Conservation (phyloP, 1,284 basidiomycete species). For the Stygiomarasmius scandens region DNA sequence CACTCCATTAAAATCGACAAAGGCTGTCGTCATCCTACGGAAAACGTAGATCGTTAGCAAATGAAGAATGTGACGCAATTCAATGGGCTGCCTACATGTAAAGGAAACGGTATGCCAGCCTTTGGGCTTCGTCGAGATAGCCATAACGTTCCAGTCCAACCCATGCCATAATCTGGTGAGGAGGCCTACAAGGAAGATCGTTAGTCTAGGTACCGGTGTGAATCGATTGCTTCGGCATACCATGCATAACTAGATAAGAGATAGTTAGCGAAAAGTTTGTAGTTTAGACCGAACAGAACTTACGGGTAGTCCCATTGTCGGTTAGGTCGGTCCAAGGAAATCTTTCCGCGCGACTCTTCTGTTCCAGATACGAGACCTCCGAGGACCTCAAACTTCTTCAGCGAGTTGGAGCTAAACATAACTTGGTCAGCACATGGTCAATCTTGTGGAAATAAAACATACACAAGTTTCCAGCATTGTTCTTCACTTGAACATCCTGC, state of each 20-base stretch:
- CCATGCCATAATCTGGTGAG: conserved; percentile 97
- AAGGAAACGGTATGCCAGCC: conserved; percentile 93
- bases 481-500: conserved; percentile 95
- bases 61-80: too few species aligned
- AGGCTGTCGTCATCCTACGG: conserved; percentile 85
- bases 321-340: conserved; percentile 95
- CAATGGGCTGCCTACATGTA: conserved; percentile 76
- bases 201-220: too few species aligned
- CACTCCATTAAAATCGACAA: conserved; percentile 95
- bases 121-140: conserved; percentile 90
- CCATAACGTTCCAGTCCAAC: conserved; percentile 96
- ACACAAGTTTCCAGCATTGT: conserved; percentile 93
- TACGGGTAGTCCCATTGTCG: conserved; percentile 96
- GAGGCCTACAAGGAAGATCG: conserved; percentile 55
- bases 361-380: conserved; percentile 97
- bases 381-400: conserved; percentile 95
- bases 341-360: conserved; percentile 93
- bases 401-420: conserved; percentile 66
- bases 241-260: conserved; percentile 60
- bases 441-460: conserved; percentile 31
- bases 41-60: neutral
- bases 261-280: conserved; percentile 16
- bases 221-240: too few species aligned
- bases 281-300: conserved; percentile 31
- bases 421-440: conserved; percentile 17